Percentiles rank a stretch among this genome's conserved stretches.
Evolutionary conservation across 2,329 filamentous ascomycete species (phyloP).

Genomic region (Ascochyta lentis): DNA sequence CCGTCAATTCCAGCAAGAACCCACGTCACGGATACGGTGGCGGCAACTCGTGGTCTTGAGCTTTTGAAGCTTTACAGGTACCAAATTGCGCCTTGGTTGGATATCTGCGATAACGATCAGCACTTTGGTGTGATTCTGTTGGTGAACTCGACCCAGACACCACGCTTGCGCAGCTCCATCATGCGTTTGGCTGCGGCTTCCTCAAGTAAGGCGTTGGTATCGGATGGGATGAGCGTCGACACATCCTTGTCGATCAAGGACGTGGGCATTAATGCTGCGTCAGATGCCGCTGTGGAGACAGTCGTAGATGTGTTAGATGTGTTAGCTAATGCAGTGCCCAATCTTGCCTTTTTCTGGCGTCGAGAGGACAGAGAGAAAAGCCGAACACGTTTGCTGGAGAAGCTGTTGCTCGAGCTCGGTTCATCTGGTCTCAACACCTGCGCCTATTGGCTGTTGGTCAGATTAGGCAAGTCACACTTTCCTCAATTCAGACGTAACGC

Average conservation of each 20-base stretch:
- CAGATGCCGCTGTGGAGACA: background rate
- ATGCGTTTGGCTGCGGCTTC: background rate
- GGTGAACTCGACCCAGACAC: conserved; percentile 55
- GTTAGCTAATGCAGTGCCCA: background rate
- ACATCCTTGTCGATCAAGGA: background rate
- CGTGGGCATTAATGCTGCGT: background rate
- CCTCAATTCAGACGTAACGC: background rate
- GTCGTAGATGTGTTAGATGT: background rate
- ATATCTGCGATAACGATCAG: conserved; percentile 63
- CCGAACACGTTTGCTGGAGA: background rate
- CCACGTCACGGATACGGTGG: background rate
- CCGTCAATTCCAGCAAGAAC: background rate
- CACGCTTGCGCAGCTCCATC: conserved; percentile 42
- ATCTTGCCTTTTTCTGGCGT: background rate
- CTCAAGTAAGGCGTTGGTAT: background rate
- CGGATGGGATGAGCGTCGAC: background rate
- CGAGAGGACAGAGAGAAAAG: background rate
- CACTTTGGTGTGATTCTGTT: conserved; percentile 62
- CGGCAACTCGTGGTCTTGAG: conserved; percentile 40
- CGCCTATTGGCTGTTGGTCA: conserved; percentile 28
- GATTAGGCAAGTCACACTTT: conserved; percentile 21
- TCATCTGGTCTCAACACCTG: conserved; percentile 2
- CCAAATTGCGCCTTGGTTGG: conserved; percentile 63
- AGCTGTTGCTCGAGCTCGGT: background rate
- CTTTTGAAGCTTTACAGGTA: conserved; percentile 56